Base-by-base conservation (phyloP, 441 rosid species). In the Euphorbia corollata region DNA sequence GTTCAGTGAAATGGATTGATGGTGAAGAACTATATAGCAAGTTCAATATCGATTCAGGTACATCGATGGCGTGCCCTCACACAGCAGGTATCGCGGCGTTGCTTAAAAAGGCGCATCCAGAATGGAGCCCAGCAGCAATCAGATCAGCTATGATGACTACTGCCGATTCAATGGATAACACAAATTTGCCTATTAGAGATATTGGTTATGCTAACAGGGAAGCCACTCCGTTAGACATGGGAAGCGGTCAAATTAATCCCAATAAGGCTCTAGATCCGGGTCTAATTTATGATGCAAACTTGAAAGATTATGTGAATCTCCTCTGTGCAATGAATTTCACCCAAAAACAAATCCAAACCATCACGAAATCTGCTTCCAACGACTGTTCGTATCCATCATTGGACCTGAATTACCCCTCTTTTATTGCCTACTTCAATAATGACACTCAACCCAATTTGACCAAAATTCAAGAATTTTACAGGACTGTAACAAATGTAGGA, bases 1-100 rank as follows among this genome's bases (percentile, higher is more conserved):
- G 59, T 2, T 80, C 68, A 9, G 90, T 86, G 4, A 77, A 84
- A 0, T 77, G 53, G 55, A 71, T 87, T 18, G 83, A 81, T 2
- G 78, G 80, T 15, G 87, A 84, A 38, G 79, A 74, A 10, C 75
- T 90, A 69, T 81, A 82, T 48, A 88, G 81, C 7, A 64, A 75
- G 55, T 91, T 89, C 78, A 89, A 87, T 63, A 78, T 91, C 9
- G 74, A 83, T 65, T 89, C 95, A 5, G 98, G 96, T 5, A 91
- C 98, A 20, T 91, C 96, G 1, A 91, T 91, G 98, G 78, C 98
- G 0, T 87, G 96, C 66, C 98, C 98, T 8, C 96, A 91, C 72
- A 85, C 76, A 3, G 87, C 89, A 18, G 98, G 98, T 59, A 71
- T 87, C 36, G 95, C 88, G 5, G 98, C 98, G 5, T 77, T 91